These are phyloP conservation scores for Gomphus bonarii DNA, from an alignment of 1,284 basidiomycete genomes.

Conservation along the genomic window DNA sequence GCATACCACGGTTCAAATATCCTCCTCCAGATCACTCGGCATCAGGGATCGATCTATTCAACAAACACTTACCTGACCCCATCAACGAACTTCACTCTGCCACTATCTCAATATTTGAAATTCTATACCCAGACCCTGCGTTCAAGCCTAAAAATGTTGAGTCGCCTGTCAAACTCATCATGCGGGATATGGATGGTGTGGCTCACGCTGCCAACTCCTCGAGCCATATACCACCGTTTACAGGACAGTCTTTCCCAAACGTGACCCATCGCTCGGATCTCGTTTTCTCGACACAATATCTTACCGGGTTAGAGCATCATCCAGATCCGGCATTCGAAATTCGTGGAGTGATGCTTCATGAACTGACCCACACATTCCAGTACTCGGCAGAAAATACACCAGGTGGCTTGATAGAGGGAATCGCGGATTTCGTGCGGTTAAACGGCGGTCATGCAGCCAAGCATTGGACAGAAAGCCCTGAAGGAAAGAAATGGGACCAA, in stretches of 20 bases:
- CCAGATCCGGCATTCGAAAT: conserved; percentile 44
- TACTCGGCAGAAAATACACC: conserved; percentile 49
- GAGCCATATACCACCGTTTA: conserved; percentile 24
- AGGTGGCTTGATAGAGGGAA: conserved; percentile 58
- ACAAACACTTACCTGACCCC: conserved; percentile 2
- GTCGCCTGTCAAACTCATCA: conserved; percentile 34
- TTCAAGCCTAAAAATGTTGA: conserved; percentile 4
- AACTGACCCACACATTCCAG: conserved; percentile 68
- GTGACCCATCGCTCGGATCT: conserved; percentile 49
- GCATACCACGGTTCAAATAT: conserved; percentile 3
- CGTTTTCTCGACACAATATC: conserved; percentile 46
- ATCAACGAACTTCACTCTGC: conserved; percentile 10
- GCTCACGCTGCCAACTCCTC: conserved; percentile 24
- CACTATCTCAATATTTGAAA: conserved; percentile 3
- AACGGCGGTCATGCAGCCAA: conserved; percentile 46
- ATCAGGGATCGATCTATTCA: conserved; percentile 6
- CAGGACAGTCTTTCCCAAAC: conserved; percentile 33
- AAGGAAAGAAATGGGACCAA: conserved; percentile 51
- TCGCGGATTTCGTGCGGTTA: conserved; percentile 66
- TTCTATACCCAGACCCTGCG: conserved; percentile 6
- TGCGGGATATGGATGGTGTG: conserved; percentile 57
- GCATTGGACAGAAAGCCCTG: conserved; percentile 43
- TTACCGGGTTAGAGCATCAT: conserved; percentile 29
- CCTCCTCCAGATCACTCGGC: conserved; percentile 5
- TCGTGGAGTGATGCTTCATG: conserved; percentile 50